Conservation (phyloP, 345 rosid species). For the Eucalyptus marginata region DNA sequence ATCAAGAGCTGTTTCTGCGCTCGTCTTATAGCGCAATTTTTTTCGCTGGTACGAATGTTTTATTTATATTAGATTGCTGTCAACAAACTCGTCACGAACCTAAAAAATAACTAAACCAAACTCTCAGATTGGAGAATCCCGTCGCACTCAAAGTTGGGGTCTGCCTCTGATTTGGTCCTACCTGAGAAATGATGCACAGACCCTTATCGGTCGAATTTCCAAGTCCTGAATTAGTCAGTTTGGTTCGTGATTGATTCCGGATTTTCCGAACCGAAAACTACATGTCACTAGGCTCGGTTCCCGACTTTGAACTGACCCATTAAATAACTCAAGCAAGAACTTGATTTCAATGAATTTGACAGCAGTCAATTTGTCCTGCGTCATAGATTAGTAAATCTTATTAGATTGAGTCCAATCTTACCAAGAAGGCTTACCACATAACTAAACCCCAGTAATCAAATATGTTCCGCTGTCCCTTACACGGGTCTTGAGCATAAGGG, state of each 20-base stretch:
- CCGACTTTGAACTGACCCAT: background rate
- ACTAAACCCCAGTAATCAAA: background rate
- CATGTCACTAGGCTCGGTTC: background rate
- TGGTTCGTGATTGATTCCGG: background rate
- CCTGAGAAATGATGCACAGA: background rate
- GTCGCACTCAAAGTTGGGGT: background rate
- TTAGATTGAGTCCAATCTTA: background rate
- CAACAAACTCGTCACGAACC: background rate
- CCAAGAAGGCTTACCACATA: background rate
- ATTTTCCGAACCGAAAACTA: background rate
- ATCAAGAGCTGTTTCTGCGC: background rate
- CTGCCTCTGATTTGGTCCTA: background rate
- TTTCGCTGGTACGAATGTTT: background rate
- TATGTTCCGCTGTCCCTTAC: background rate
- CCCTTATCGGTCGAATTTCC: background rate
- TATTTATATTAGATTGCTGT: background rate
- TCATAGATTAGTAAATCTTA: background rate
- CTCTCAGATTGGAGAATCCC: background rate
- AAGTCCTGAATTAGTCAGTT: background rate
- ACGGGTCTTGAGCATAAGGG: background rate
- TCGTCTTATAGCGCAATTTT: background rate
- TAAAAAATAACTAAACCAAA: background rate
- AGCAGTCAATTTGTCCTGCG: background rate
- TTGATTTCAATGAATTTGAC: background rate
- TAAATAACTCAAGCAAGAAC: background rate